Evolutionary conservation across 805 yeast genomes (phyloP).

Genomic region (Groenewaldozyma salmanticensis): DNA sequence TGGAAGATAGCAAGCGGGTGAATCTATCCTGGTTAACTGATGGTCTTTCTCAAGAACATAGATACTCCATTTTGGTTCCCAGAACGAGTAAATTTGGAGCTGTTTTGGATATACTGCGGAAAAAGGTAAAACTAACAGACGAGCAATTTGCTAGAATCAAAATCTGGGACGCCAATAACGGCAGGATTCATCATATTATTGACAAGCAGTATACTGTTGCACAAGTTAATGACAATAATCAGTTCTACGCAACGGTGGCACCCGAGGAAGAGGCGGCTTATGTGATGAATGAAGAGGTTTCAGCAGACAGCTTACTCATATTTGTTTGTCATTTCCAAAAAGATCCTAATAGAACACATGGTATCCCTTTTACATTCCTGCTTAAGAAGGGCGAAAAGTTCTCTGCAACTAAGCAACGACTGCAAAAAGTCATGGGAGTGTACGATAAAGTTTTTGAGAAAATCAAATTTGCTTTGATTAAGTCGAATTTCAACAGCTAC

Average conservation of each 20-base stretch:
- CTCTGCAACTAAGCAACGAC: conserved; percentile 50
- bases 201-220: conserved; percentile 31
- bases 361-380: conserved; percentile 78
- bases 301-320: conserved; percentile 34
- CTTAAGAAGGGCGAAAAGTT: conserved; percentile 59
- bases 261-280: conserved; percentile 32
- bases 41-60: conserved; percentile 60
- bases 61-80: conserved; percentile 61
- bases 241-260: conserved; percentile 38
- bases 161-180: conserved; percentile 24
- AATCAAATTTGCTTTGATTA: conserved; percentile 54
- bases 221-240: conserved; percentile 29
- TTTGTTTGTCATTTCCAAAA: conserved; percentile 72
- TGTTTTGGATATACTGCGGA: conserved; percentile 46
- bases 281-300: conserved; percentile 12
- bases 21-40: conserved; percentile 64
- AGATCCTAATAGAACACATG: conserved; percentile 56
- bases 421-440: conserved; percentile 61
- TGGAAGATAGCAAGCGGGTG: conserved; percentile 64
- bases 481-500: conserved; percentile 19
- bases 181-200: conserved; percentile 26
- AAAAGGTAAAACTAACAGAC: conserved; percentile 42
- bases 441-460: conserved; percentile 75
- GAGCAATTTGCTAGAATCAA: conserved; percentile 29
- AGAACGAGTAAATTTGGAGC: conserved; percentile 46